phyloP scores from a whole-genome alignment of 2,329 filamentous ascomycete genomes.

The Juglanconis sp. region DNA sequence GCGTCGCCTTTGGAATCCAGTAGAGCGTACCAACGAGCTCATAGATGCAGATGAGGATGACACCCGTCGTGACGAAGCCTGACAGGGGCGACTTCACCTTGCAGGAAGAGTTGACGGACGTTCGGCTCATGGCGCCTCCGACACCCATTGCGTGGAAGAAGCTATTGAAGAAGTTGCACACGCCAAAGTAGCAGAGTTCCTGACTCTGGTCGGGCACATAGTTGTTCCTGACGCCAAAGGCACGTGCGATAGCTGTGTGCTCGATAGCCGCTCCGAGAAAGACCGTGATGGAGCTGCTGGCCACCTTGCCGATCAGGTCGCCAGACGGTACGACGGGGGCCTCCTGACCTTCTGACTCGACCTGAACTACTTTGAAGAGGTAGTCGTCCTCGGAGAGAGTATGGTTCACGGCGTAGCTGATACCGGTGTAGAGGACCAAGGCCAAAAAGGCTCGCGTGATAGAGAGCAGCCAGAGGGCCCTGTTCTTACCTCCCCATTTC shows the following conservation, averaged over 20 bases:
- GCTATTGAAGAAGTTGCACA: conserved; percentile 61
- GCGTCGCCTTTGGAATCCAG: conserved; percentile 65
- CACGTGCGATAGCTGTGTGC: conserved; percentile 62
- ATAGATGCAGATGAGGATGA: conserved; percentile 61
- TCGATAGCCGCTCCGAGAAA: conserved; percentile 61
- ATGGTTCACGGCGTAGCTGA: conserved; percentile 62
- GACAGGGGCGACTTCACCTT: conserved; percentile 60
- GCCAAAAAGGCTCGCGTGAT: conserved; percentile 60
- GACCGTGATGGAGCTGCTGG: conserved; percentile 53
- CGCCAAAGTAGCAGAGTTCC: conserved; percentile 61
- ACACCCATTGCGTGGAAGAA: conserved; percentile 64
- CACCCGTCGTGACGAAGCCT: conserved; percentile 57
- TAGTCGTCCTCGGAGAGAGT: conserved; percentile 37
- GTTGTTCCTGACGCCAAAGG: conserved; percentile 59
- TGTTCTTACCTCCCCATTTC: conserved; percentile 56
- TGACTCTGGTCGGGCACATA: conserved; percentile 64
- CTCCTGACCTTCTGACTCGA: conserved; percentile 52
- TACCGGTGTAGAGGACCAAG: conserved; percentile 59
- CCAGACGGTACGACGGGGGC: conserved; percentile 45
- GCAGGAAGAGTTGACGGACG: conserved; percentile 64
- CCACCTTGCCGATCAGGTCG: conserved; percentile 50
- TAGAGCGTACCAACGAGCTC: conserved; percentile 58
- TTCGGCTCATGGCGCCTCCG: conserved; percentile 64
- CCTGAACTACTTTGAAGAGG: conserved; percentile 57
- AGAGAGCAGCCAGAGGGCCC: conserved; percentile 54